phyloP scores from a whole-genome alignment of 176 grass and related monocot genomes.

The Aegilops speltoides region DNA sequence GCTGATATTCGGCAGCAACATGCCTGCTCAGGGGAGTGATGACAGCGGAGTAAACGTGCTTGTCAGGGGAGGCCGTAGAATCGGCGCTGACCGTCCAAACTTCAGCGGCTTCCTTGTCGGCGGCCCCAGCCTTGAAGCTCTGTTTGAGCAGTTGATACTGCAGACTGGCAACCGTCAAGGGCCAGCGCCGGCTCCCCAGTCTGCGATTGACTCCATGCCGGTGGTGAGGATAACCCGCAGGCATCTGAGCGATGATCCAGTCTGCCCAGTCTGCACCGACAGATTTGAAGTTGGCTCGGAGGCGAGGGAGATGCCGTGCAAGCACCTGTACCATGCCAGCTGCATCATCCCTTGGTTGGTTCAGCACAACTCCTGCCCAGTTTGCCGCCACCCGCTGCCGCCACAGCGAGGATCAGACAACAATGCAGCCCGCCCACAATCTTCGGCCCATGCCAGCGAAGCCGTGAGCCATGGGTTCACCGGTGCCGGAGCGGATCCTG shows the following conservation, averaged over 20 bases:
- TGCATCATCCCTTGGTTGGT: conserved; percentile 92
- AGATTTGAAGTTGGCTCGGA: conserved; percentile 66
- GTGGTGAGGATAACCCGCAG: conserved; percentile 62
- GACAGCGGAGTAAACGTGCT: conserved; percentile 33
- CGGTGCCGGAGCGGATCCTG: not conserved
- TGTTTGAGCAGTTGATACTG: conserved; percentile 65
- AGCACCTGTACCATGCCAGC: conserved; percentile 81
- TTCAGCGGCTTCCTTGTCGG: conserved; percentile 45
- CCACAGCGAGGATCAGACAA: conserved; percentile 20
- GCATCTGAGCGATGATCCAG: conserved; percentile 62
- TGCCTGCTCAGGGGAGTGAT: conserved; percentile 22
- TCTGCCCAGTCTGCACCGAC: conserved; percentile 84
- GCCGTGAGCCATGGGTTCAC: not conserved
- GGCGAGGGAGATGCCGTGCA: conserved; percentile 88
- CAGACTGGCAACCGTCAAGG: conserved; percentile 44
- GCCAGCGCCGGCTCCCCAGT: conserved; percentile 49
- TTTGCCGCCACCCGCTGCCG: conserved; percentile 78
- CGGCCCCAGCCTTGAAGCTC: conserved; percentile 54
- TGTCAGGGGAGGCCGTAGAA: conserved; percentile 39
- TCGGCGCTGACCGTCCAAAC: conserved; percentile 36
- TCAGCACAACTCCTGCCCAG: conserved; percentile 90
- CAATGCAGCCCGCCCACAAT: not conserved
- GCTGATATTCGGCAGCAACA: conserved; percentile 43
- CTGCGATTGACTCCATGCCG: conserved; percentile 77
- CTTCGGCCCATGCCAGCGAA: not conserved